Conservation (phyloP, 2,329 filamentous ascomycete genomes). For the Xylaria sp. region DNA sequence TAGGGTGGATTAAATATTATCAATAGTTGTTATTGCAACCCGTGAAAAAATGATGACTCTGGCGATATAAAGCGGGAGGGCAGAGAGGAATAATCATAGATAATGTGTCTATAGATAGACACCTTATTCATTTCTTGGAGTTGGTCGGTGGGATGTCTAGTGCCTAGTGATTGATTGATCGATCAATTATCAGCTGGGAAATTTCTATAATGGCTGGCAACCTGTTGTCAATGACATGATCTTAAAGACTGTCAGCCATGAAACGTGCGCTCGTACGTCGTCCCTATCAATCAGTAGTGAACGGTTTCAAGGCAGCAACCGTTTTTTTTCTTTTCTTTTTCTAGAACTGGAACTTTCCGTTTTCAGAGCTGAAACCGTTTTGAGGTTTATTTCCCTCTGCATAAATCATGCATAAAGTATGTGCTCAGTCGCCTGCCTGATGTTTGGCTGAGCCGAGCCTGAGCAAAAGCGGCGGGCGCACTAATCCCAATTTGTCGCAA, state of each 20-base stretch:
- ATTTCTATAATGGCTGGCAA: slow-evolving; percentile 16
- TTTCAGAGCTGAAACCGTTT: slow-evolving; percentile 4
- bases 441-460: slow-evolving; percentile 22
- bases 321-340: no score
- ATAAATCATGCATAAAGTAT: slow-evolving; percentile 10
- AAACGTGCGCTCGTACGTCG: slow-evolving; percentile 6
- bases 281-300: not conserved
- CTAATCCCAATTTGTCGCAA: slow-evolving; percentile 7
- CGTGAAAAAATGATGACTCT: no score
- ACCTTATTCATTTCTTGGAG: not conserved
- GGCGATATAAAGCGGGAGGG: no score
- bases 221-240: slow-evolving; percentile 15
- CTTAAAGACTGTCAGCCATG: slow-evolving; percentile 7
- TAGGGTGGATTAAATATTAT: no score
- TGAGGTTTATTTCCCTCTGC: slow-evolving; percentile 5
- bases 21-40: no score
- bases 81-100: no score
- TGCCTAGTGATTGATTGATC: no score
- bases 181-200: slow-evolving; percentile 4
- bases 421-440: not conserved
- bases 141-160: no score
- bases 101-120: no score
- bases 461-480: slow-evolving; percentile 23
- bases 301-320: no score
- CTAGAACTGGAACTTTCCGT: not conserved